Evolutionary conservation across 2,329 filamentous ascomycete genomes (phyloP), one percentile per base, ranked within the genome.

Genomic region (Colletotrichum zoysiae): DNA sequence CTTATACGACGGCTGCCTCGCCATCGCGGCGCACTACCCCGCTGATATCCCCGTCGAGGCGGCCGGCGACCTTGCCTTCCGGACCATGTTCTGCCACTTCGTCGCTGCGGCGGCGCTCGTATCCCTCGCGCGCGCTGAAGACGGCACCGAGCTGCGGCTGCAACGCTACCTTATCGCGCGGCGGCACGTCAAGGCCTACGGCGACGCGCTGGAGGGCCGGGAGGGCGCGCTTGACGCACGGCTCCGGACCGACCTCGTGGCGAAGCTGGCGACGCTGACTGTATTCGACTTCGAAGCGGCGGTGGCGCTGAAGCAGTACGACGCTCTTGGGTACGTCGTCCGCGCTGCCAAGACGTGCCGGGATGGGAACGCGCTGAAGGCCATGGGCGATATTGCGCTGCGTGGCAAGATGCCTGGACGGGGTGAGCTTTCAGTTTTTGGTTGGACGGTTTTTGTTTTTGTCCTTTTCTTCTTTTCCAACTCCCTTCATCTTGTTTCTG

Each of bases 221-320:
- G 69, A 82, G 0, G 77, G 80, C 1, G 78, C 78, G 4, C 76
- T 87, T 0, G 82, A 86, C 26, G 82, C 84, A 16, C 80, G 82
- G 1, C 81, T 84, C 1, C 81, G 82, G 20, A 74, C 81, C 1
- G 91, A 93, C 76, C 82, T 94, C 20, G 76, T 84, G 8, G 80
- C 82, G 2, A 95, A 94, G 76, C 83, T 92, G 46, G 86, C 90
- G 7, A 87, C 90, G 2, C 81, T 97, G 23, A 83, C 94, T 9
- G 89, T 92, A 0, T 93, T 95, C 74, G 92, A 96, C 74, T 93
- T 97, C 73, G 95, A 97, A 82, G 92, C 90, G 2, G 89, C 91
- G 0, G 82, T 93, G 50, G 86, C 85, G 42, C 83, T 96, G 5
- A 87, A 90, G 71, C 85, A 87, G 26, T 96, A 91, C 92, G 87